phyloP scores from a whole-genome alignment of 345 rosid genomes.

The Bruguiera parviflora region DNA sequence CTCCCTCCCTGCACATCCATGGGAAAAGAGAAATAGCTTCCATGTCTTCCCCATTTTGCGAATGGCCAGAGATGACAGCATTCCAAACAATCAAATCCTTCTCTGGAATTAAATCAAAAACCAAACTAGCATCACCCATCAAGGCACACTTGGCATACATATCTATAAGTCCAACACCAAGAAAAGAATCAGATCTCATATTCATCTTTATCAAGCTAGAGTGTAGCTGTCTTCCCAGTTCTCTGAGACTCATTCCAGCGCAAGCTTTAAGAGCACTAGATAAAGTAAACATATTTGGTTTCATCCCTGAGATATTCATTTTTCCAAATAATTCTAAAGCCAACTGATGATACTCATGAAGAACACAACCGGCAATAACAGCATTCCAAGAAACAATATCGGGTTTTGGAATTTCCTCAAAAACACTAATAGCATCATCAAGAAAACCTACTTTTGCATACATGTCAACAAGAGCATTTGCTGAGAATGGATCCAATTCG shows the following conservation, averaged over 20 bases:
- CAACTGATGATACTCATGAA: conserved; percentile 33
- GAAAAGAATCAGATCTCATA: conserved; percentile 39
- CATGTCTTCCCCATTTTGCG: conserved; percentile 43
- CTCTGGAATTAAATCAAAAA: conserved; percentile 35
- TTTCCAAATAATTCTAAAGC: conserved; percentile 38
- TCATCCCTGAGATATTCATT: conserved; percentile 38
- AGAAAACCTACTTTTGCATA: conserved; percentile 50
- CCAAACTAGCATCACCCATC: conserved; percentile 39
- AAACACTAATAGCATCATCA: conserved; percentile 38
- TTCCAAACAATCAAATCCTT: conserved; percentile 59
- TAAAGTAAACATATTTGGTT: conserved; percentile 50
- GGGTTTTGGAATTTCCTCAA: conserved; percentile 44
- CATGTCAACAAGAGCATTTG: conserved; percentile 70
- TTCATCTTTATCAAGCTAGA: conserved; percentile 44
- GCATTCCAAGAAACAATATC: conserved; percentile 70
- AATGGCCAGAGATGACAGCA: conserved; percentile 51
- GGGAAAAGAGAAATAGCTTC: conserved; percentile 49
- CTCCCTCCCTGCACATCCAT: conserved; percentile 30
- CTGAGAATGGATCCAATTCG: conserved; percentile 42
- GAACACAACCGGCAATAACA: conserved; percentile 55
- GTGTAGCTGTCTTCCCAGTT: conserved; percentile 50
- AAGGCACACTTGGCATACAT: conserved; percentile 47
- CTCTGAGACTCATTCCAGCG: conserved; percentile 34
- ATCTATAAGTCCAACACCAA: conserved; percentile 55
- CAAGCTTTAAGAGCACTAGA: conserved; percentile 61